phyloP scores from a whole-genome alignment of 805 yeast species.

The Cyberlindnera maclurae region DNA sequence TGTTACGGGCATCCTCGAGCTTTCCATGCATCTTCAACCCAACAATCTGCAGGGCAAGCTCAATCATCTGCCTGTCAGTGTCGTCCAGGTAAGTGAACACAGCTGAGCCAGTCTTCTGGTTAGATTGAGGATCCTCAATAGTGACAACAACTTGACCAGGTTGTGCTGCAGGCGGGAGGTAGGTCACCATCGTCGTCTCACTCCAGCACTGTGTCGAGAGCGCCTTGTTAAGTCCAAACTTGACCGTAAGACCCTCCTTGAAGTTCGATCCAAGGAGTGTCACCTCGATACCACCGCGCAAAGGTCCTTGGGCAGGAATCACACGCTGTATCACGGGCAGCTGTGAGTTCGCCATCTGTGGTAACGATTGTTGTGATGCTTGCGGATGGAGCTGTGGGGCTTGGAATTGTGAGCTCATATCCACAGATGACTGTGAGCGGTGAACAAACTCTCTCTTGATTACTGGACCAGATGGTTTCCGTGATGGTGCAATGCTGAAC shows the following conservation, averaged over 20 bases:
- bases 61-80: constrained; percentile 90
- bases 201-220: constrained; percentile 95
- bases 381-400: constrained; percentile 8
- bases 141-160: constrained; percentile 91
- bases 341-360: constrained; percentile 5
- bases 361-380: constrained; percentile 7
- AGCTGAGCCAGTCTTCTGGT: constrained; percentile 18
- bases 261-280: constrained; percentile 85
- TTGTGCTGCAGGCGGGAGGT: constrained; percentile 81
- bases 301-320: constrained; percentile 93
- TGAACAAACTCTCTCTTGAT: constrained; percentile 26
- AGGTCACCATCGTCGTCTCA: constrained; percentile 86
- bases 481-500: constrained; percentile 31
- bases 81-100: constrained; percentile 91
- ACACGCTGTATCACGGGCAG: constrained; percentile 57
- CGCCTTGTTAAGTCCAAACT: constrained; percentile 77
- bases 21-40: constrained; percentile 96
- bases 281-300: constrained; percentile 93
- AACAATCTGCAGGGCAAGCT: constrained; percentile 91
- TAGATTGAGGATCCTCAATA: constrained; percentile 47
- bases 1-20: constrained; percentile 88
- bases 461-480: constrained; percentile 27
- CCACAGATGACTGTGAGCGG: constrained; percentile 1
- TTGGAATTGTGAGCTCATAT: constrained; percentile 26
- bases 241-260: constrained; percentile 72